Conservation (phyloP, 1,284 basidiomycete species). For the Neonothopanus nambi region DNA sequence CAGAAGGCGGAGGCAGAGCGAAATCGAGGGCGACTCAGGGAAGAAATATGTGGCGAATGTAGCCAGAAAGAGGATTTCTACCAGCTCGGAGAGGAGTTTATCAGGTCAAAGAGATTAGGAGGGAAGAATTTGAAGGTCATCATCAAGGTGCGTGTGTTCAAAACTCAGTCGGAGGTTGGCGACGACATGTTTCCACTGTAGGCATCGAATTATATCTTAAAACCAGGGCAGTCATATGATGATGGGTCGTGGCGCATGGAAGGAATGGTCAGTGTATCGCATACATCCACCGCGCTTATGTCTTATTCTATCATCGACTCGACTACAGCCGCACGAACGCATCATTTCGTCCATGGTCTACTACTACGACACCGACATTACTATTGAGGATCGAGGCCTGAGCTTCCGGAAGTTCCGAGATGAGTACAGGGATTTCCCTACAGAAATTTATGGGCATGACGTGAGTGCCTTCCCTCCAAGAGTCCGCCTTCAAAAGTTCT, state of each 20-base stretch:
- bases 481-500: background rate
- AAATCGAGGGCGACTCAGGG: background rate
- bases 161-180: background rate
- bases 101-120: background rate
- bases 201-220: constrained; percentile 20
- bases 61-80: background rate
- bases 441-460: too few relatives aligned
- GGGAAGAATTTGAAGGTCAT: constrained; percentile 15
- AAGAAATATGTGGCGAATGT: background rate
- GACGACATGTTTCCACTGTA: background rate
- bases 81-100: background rate
- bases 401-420: constrained; percentile 15
- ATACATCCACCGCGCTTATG: constrained; percentile 14
- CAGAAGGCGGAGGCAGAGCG: background rate
- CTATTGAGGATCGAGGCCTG: constrained; percentile 17
- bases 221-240: constrained; percentile 17
- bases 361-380: constrained; percentile 19
- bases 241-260: constrained; percentile 21
- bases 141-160: constrained; percentile 11
- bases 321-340: constrained; percentile 19
- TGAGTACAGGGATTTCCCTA: constrained; percentile 4
- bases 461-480: too few relatives aligned
- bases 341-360: constrained; percentile 20
- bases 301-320: background rate
- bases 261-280: too few relatives aligned